Conservation (phyloP, 306 rosid genomes). For the Sesbania bispinosa region DNA sequence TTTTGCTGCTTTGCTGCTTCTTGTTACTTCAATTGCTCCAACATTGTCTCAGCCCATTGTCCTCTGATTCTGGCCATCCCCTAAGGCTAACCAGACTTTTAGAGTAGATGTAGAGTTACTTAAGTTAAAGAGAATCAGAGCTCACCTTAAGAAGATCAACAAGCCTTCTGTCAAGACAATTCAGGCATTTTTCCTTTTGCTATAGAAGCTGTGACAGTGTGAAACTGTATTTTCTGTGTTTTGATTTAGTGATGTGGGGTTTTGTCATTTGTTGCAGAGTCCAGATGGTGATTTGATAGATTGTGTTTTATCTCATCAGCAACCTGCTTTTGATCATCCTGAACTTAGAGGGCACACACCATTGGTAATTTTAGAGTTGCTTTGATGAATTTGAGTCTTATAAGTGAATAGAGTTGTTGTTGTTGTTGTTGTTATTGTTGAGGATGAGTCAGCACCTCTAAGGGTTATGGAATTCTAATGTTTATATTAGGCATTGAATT, state of each 20-base stretch:
- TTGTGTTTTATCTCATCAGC: conserved; percentile 78
- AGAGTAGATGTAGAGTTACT: conserved; percentile 40
- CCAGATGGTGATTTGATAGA: conserved; percentile 96
- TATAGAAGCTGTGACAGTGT: not conserved
- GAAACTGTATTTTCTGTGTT: not conserved
- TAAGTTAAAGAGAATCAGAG: conserved; percentile 39
- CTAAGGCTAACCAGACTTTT: conserved; percentile 51
- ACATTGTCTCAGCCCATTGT: conserved; percentile 46
- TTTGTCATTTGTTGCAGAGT: conserved; percentile 73
- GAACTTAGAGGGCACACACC: conserved; percentile 67
- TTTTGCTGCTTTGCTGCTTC: conserved; percentile 60
- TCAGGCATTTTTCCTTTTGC: conserved; percentile 49
- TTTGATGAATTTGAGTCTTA: too few species aligned
- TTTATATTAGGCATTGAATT: conserved; percentile 14
- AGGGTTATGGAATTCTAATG: conserved; percentile 3
- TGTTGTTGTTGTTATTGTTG: too few species aligned
- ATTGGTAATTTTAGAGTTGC: conserved; percentile 47
- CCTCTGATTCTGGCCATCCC: not conserved
- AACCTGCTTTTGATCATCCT: conserved; percentile 94
- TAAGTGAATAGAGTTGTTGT: too few species aligned
- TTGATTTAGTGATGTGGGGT: too few species aligned
- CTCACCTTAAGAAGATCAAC: conserved; percentile 66
- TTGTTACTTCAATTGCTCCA: conserved; percentile 45
- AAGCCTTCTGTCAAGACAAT: conserved; percentile 86
- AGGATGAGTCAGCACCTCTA: too few species aligned